A percentile compares a stretch with the other conserved stretches of the same genome.
Evolutionary conservation across 257 asterid species (phyloP).

Genomic region (Gardenia jasminoides): DNA sequence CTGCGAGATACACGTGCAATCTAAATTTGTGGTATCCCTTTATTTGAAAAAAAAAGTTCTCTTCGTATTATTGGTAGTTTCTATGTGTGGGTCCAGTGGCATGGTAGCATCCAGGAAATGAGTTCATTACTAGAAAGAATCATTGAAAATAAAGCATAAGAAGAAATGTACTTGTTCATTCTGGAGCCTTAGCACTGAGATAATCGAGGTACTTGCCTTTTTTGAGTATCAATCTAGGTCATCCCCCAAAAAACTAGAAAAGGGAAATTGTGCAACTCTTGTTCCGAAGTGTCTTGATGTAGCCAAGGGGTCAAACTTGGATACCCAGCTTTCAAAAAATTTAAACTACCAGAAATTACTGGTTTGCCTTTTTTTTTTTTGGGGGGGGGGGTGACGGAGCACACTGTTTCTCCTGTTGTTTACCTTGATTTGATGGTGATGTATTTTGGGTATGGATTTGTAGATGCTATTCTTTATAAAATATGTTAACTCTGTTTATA

Average conservation of each 20-base stretch:
- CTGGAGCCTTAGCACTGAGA: neutral
- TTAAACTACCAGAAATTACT: neutral
- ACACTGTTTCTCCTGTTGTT: neutral
- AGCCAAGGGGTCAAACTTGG: neutral
- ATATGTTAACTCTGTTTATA: neutral
- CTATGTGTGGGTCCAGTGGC: no score
- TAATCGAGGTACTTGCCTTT: neutral
- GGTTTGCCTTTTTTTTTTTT: neutral
- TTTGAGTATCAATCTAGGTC: neutral
- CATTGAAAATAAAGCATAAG: neutral
- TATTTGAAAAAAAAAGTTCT: neutral
- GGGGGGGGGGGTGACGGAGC: neutral
- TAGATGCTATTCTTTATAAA: conserved; percentile 11
- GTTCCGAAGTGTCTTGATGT: neutral
- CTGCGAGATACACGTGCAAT: neutral
- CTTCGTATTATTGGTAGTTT: neutral
- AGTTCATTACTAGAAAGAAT: neutral
- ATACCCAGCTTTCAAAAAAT: neutral
- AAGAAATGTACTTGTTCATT: neutral
- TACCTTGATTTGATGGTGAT: neutral
- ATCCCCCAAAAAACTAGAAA: neutral
- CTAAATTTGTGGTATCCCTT: neutral
- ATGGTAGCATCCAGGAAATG: neutral
- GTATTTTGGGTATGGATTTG: conserved; percentile 1
- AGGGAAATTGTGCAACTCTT: neutral